Percentiles rank a stretch among this genome's conserved stretches.
phyloP scores from a whole-genome alignment of 2,329 filamentous ascomycete genomes.

The Clarireedia homoeocarpa region DNA sequence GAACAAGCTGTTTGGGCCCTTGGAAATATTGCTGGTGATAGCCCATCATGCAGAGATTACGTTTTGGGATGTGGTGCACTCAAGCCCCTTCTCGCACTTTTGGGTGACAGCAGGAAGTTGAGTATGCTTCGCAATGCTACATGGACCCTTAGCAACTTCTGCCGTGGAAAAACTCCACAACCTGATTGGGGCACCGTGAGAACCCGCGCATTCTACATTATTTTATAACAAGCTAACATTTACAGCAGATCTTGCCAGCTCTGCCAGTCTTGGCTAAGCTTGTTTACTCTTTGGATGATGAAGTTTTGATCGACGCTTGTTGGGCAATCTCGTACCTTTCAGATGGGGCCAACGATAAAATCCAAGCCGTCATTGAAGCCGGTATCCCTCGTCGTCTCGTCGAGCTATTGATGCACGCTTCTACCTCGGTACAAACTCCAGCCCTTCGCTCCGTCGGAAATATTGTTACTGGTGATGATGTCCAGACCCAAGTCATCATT shows the following conservation, averaged over 20 bases:
- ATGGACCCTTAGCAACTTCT: constrained; percentile 99
- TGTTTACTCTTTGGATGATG: constrained; percentile 96
- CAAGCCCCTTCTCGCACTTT: constrained; percentile 77
- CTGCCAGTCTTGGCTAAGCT: constrained; percentile 94
- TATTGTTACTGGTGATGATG: constrained; percentile 96
- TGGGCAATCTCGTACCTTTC: constrained; percentile 99
- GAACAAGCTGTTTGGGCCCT: constrained; percentile 98
- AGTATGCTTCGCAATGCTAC: constrained; percentile 99
- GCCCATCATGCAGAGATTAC: constrained; percentile 94
- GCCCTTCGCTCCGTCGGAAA: constrained; percentile 96
- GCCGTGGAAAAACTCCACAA: constrained; percentile 97
- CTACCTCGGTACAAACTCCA: constrained; percentile 95
- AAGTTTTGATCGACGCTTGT: constrained; percentile 97
- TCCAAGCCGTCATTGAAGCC: constrained; percentile 96
- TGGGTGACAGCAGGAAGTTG: constrained; percentile 95
- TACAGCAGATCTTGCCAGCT: constrained; percentile 75
- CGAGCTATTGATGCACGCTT: constrained; percentile 95
- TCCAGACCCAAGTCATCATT: constrained; percentile 98
- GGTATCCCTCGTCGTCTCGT: constrained; percentile 94
- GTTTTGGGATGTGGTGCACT: constrained; percentile 87
- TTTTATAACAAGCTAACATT: constrained; percentile 24
- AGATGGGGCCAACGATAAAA: constrained; percentile 97
- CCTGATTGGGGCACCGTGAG: constrained; percentile 94
- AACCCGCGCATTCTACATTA: constrained; percentile 1
- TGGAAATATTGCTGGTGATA: constrained; percentile 98